Evolutionary conservation across 2,329 filamentous ascomycete genomes (phyloP).

Genomic region (Sarocladiaceae sp.): DNA sequence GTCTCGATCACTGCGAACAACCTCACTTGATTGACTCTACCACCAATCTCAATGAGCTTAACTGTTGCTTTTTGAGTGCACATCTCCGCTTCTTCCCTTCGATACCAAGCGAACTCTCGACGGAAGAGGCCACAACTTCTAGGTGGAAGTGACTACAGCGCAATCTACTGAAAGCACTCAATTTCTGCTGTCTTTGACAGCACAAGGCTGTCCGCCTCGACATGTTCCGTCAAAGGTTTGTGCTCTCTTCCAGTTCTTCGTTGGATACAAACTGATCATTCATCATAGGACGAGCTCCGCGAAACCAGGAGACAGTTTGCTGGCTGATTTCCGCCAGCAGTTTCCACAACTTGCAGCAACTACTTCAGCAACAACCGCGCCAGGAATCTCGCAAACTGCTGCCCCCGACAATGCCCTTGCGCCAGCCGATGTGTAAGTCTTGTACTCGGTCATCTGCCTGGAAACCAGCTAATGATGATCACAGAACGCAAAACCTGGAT

Average conservation of each 20-base stretch:
- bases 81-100: not conserved
- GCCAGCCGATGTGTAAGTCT: slow-evolving; percentile 2
- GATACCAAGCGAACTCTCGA: slow-evolving; percentile 2
- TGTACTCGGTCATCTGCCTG: no score
- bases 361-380: slow-evolving; percentile 1
- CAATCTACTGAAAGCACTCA: slow-evolving; percentile 2
- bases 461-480: no score
- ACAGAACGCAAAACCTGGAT: slow-evolving; percentile 20
- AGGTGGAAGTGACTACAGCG: not conserved
- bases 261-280: slow-evolving; percentile 9
- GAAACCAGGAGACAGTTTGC: slow-evolving; percentile 81
- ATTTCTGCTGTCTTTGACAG: slow-evolving; percentile 1
- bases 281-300: slow-evolving; percentile 65
- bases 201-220: slow-evolving; percentile 14
- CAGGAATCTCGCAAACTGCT: slow-evolving; percentile 19
- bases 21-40: not conserved
- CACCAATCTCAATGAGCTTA: not conserved
- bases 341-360: slow-evolving; percentile 63
- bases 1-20: not conserved
- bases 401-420: slow-evolving; percentile 24
- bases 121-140: not conserved
- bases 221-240: slow-evolving; percentile 26
- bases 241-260: not conserved
- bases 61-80: not conserved
- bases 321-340: slow-evolving; percentile 76